Evolutionary conservation across 768 basidiomycete genomes (phyloP), one percentile per base, ranked within the genome.

Genomic region (Termitomyces sp.): DNA sequence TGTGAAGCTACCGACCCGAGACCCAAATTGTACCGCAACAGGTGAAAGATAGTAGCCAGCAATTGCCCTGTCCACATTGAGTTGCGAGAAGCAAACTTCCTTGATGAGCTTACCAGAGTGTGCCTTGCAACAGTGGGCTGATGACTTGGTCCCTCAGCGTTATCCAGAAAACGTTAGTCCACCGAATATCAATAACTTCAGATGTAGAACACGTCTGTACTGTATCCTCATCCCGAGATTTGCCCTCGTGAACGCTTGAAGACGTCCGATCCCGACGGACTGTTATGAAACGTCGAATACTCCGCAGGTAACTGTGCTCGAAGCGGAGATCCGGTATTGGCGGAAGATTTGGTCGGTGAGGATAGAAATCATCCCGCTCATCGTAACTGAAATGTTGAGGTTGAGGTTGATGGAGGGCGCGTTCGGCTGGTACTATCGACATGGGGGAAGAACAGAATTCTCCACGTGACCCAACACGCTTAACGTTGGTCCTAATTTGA

Each of bases 301-400:
- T 86, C 59, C 76, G 78, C 55, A 89, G 58, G 67, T 88, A 91
- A 50, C 81, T 84, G 56, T 82, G 78, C 65, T 91, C 89, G 72
- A 89, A 89, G 27, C 89, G 86, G 37, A 90, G 72, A 66, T 91
- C 89, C 27, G 88, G 88, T 52, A 90, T 83, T 42, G 71, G 65
- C 25, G 83, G 81, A n/a, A 84, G 67, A 50, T 72, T 77, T 14
- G 65, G 68, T n/a, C 69, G 71, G 30, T 67, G 64, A 1, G 61
- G 60, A 19, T 65, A 66, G 16, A 54, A 49, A 17, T 59, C 27
- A 34, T 56, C 39, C 16, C 37, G 54, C 32, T 52, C 59, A 30
- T 54, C 17, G 27, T 59, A 28, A 14, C 60, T 52, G 10, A 60
- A 60, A 9, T 59, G 56, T 11, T 58, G 55, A 53, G 68, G 66